Percentiles rank a stretch among this genome's conserved stretches.
These are phyloP conservation scores for Carex kokanica DNA, from an alignment of 176 grass and related monocot genomes.

Conservation along the genomic window DNA sequence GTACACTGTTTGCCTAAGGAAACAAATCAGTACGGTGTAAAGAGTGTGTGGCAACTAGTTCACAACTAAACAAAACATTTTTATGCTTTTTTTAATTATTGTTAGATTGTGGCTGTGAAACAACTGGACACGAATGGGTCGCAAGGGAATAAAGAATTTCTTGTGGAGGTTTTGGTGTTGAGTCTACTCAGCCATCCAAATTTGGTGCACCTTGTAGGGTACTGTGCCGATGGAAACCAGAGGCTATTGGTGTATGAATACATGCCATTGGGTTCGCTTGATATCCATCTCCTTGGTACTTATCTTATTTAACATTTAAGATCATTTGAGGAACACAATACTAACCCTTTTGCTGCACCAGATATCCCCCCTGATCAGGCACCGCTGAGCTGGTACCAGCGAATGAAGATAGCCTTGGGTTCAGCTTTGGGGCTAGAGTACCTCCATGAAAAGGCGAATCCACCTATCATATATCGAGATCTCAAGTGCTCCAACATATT, in stretches of 20 bases:
- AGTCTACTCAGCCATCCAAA: constrained; percentile 77
- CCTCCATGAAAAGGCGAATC: constrained; percentile 71
- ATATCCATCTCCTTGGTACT: constrained; percentile 69
- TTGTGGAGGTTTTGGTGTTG: constrained; percentile 77
- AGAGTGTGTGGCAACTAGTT: not conserved
- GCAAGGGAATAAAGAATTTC: constrained; percentile 83
- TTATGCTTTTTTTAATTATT: constrained; percentile 3
- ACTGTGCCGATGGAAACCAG: constrained; percentile 82
- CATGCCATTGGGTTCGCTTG: constrained; percentile 74
- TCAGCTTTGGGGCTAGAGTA: constrained; percentile 79
- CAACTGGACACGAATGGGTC: constrained; percentile 70
- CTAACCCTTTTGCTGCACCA: constrained; percentile 32
- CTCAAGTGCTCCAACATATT: constrained; percentile 91
- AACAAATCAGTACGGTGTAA: not conserved
- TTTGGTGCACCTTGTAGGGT: constrained; percentile 82
- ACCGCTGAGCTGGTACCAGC: constrained; percentile 66
- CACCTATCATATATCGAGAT: constrained; percentile 70
- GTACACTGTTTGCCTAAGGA: not conserved
- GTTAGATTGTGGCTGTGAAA: constrained; percentile 80
- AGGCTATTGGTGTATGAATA: constrained; percentile 89
- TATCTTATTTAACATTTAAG: not conserved
- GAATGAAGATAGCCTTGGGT: constrained; percentile 88
- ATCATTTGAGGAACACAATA: not conserved
- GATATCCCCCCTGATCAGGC: constrained; percentile 43
- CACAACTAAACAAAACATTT: not conserved